Evolutionary conservation across 73 alveolate genomes (phyloP).

Genomic region (Paramecium octaurelia): DNA sequence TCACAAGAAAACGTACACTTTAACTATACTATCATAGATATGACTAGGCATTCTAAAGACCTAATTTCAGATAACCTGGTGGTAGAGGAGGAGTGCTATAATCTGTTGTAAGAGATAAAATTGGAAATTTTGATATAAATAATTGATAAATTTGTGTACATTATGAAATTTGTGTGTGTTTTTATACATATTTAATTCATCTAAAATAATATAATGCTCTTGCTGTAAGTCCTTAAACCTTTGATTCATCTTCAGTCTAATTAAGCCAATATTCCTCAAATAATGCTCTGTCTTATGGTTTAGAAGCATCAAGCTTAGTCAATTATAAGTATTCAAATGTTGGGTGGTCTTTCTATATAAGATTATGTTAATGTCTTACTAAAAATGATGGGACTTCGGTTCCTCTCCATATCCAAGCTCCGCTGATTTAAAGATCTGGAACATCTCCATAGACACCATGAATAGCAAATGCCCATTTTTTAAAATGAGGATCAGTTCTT

Average conservation of each 20-base stretch:
- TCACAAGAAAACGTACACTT: neutral
- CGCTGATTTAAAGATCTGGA: constrained; percentile 86
- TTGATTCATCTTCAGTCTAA: constrained; percentile 1
- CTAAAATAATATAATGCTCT: constrained; percentile 23
- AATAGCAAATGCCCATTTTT: constrained; percentile 80
- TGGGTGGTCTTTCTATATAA: neutral
- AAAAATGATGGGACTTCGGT: constrained; percentile 67
- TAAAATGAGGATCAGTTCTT: constrained; percentile 84
- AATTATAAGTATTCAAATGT: neutral
- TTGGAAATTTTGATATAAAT: neutral
- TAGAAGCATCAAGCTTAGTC: neutral
- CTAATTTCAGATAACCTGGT: neutral
- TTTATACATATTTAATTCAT: neutral
- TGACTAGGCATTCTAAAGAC: constrained; percentile 23
- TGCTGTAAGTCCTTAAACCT: neutral
- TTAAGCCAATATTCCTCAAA: constrained; percentile 24
- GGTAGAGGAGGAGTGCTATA: constrained; percentile 38
- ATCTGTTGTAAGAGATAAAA: neutral
- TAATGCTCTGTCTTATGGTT: neutral
- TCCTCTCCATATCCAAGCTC: constrained; percentile 96
- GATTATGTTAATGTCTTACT: neutral
- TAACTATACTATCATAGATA: neutral
- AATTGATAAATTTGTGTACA: constrained; percentile 5
- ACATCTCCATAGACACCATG: constrained; percentile 91
- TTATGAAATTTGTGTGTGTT: neutral